Conservation (phyloP, 257 asterid genomes). For the Fraxinus excelsior region DNA sequence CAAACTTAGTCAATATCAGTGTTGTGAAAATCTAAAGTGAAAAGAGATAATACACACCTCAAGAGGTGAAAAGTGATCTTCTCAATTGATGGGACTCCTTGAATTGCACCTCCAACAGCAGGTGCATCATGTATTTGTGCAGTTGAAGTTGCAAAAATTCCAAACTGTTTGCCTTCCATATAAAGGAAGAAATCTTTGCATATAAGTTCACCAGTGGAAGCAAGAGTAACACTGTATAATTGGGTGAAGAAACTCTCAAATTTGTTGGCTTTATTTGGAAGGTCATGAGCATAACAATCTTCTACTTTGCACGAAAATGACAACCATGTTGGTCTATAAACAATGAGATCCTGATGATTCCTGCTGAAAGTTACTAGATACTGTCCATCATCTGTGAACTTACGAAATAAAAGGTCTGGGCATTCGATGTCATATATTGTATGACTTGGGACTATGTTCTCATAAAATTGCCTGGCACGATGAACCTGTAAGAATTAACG, state of each 20-base stretch:
- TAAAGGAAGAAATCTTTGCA: constrained; percentile 97
- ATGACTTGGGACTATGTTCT: constrained; percentile 87
- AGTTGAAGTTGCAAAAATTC: constrained; percentile 93
- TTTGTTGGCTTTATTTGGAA: constrained; percentile 83
- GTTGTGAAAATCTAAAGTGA: constrained; percentile 16
- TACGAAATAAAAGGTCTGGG: constrained; percentile 90
- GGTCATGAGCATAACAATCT: constrained; percentile 58
- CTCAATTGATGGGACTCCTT: constrained; percentile 86
- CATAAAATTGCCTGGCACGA: constrained; percentile 80
- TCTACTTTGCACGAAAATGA: constrained; percentile 78
- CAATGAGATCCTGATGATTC: constrained; percentile 86
- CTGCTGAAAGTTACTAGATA: constrained; percentile 90
- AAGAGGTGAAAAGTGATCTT: constrained; percentile 90
- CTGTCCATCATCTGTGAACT: constrained; percentile 95
- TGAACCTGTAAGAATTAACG: constrained; percentile 49
- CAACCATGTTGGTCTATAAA: constrained; percentile 89
- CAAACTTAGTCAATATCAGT: constrained; percentile 9
- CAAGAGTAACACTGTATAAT: constrained; percentile 69
- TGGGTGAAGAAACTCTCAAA: constrained; percentile 91
- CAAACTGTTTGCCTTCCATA: constrained; percentile 65
- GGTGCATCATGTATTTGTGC: constrained; percentile 87
- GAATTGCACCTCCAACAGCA: constrained; percentile 70
- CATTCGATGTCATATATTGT: constrained; percentile 86
- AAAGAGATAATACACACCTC: constrained; percentile 57
- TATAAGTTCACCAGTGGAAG: constrained; percentile 82